Base-by-base conservation (phyloP, 1,284 basidiomycete genomes). In the Peniophora sp. region DNA sequence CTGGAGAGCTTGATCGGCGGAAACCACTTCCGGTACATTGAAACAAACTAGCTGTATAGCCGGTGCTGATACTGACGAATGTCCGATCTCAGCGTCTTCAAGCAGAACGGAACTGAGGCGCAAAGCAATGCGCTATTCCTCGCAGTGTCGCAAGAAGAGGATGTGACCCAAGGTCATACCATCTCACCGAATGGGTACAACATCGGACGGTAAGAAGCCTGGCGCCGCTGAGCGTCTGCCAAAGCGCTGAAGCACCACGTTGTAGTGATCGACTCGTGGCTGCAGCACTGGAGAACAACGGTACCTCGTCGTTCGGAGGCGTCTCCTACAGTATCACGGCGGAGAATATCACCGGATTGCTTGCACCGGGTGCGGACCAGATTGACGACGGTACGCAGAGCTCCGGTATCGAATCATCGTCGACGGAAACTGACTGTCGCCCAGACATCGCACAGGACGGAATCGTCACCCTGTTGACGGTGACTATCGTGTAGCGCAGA, bases 111-210 rank as follows among this genome's bases (percentile, higher is more conserved):
- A 0, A 72, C 79, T 0, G 51, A 24, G 14, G 81, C 77, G 1
- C 58, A 82, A 52, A 81, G 72, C 34, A 77, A 77, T 1, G 81
- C 84, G 6, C 81, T 83, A 72, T 89, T 85, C 63, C 67, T 85
- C 34, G 83, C 81, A 79, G 80, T 83, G 14, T 85, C 83, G n/a
- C 60, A 77, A 57, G 83, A 85, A 64, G 72, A 84, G 66, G 78
- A 73, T 43, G 61, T 60, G 5, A 54, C 60, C 10, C 57, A 82
- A 3, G 49, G 62, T 23, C 83, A 86, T 55, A 68, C 69, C n/a
- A 76, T 83, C 51, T 57, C 68, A 1, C 69, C 76, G 0, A 64
- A 84, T 52, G 81, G 82, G 20, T 82, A 85, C 57, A 57, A 81
- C 54, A 62, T 73, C 52, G 79, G 79, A 61, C 66, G 66, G 73